Conservation (phyloP, 257 asterid genomes). For the Petrea volubilis region DNA sequence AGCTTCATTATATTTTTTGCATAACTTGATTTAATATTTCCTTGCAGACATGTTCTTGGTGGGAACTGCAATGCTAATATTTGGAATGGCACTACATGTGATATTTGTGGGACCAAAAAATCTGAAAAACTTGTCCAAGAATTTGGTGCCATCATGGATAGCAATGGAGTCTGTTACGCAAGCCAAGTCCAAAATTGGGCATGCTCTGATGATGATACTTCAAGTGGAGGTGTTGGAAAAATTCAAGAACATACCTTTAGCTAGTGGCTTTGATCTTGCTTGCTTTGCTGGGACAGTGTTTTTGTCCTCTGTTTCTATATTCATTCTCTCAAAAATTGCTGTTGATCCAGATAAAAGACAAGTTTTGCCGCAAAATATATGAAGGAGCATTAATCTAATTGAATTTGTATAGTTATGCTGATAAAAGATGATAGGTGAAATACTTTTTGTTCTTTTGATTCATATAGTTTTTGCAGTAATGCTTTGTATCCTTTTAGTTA, state of each 20-base stretch:
- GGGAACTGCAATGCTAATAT: constrained; percentile 78
- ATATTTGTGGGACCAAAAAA: constrained; percentile 65
- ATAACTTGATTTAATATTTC: not conserved
- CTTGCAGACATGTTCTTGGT: constrained; percentile 76
- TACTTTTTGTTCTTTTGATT: constrained; percentile 3
- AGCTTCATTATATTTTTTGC: no score
- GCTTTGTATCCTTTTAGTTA: not conserved
- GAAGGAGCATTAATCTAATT: not conserved
- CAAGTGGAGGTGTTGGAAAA: constrained; percentile 85
- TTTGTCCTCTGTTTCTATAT: constrained; percentile 63
- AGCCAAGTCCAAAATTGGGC: constrained; percentile 85
- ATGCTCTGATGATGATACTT: constrained; percentile 70
- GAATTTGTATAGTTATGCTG: not conserved
- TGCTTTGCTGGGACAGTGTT: constrained; percentile 74
- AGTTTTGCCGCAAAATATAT: not conserved
- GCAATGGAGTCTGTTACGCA: constrained; percentile 60
- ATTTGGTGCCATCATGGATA: constrained; percentile 42
- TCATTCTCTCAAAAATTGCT: constrained; percentile 63
- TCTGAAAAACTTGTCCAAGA: constrained; percentile 8
- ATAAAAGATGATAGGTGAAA: not conserved
- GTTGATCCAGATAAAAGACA: constrained; percentile 2
- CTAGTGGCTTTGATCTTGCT: constrained; percentile 67
- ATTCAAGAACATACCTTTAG: constrained; percentile 58
- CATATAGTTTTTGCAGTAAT: not conserved
- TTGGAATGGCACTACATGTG: constrained; percentile 65